A percentile compares a stretch with the other conserved stretches of the same genome.
These are phyloP conservation scores for Ceratocystiopsis brevicomis DNA, from an alignment of 2,329 filamentous ascomycete species.

Conservation along the genomic window DNA sequence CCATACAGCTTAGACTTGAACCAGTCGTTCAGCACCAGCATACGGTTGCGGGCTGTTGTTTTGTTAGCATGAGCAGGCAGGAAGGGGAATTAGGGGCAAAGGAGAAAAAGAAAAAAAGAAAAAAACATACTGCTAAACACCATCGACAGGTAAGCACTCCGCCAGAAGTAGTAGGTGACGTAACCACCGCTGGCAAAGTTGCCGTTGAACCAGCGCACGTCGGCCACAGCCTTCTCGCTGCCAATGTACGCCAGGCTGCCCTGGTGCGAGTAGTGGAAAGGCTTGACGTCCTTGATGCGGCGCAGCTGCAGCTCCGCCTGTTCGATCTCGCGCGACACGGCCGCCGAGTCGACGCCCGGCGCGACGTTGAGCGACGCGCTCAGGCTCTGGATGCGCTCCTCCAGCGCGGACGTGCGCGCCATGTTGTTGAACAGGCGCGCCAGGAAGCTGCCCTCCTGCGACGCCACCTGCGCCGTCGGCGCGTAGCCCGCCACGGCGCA, in stretches of 20 bases:
- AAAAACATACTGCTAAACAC: constrained; percentile 86
- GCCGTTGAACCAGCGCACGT: constrained; percentile 92
- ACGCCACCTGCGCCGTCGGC: constrained; percentile 88
- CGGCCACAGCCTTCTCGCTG: constrained; percentile 86
- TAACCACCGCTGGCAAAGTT: constrained; percentile 88
- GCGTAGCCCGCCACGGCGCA: constrained; percentile 96
- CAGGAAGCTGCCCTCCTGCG: constrained; percentile 89
- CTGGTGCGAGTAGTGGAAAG: constrained; percentile 97
- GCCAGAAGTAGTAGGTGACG: constrained; percentile 96
- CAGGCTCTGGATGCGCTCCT: constrained; percentile 54
- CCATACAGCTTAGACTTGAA: constrained; percentile 92
- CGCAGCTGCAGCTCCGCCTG: constrained; percentile 69
- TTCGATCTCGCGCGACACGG: constrained; percentile 58
- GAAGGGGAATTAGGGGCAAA: background rate
- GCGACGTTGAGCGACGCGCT: constrained; percentile 41
- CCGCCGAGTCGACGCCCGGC: constrained; percentile 47
- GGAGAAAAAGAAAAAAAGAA: background rate
- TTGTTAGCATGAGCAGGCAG: background rate
- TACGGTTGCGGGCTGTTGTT: constrained; percentile 70
- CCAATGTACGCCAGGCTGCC: constrained; percentile 95
- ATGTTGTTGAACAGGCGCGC: constrained; percentile 96
- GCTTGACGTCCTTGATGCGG: constrained; percentile 83
- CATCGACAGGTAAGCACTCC: constrained; percentile 96
- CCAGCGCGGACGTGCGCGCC: constrained; percentile 78
- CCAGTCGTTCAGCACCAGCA: constrained; percentile 89